Evolutionary conservation across 768 basidiomycete genomes (phyloP), one percentile per base, ranked within the genome.

Genomic region (Crassisporium funariophilum): DNA sequence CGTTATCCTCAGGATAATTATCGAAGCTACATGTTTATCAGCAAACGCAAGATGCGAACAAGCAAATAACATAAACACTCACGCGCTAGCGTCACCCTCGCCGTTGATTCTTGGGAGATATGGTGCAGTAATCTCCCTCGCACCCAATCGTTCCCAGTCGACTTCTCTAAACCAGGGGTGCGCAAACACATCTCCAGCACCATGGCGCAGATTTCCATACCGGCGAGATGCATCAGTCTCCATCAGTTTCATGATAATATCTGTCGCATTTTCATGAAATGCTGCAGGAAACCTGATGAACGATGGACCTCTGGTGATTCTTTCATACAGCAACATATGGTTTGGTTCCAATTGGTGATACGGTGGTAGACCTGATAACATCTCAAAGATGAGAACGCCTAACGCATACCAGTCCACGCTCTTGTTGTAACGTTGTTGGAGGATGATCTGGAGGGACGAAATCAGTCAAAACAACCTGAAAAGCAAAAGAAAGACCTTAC

Each of bases 351-450:
- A 73, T 64, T 90, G 87, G 68, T 97, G 95, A 73, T 93, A 98
- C 0, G 97, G 97, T 20, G 95, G 92, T 20, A 88, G 84, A 6
- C 97, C 97, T 0, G 90, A 93, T 35, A 99, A 79, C 95, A 98
- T 98, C 69, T 99, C 97, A 64, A 89, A 99, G 46, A 95, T 88
- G 50, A 99, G 83, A 44, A 99, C 91, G 41, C 97, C 97, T 41
- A 98, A 80, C 1, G 97, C 95, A 71, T 98, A 99, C 95, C 95
- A 99, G 62, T 99, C 97, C 2, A 98, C 95, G 47, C 86, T 88
- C 66, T 97, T 95, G 63, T 95, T 95, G 64, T 99, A 98, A 5
- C 94, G 78, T 47, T 83, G 80, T 63, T 89, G 85, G 13, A 76
- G 82, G 63, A 84, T 86, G 66, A 91, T 83, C 88, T 90, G 41